Evolutionary conservation across 2,329 filamentous ascomycete genomes (phyloP).

Genomic region (Cyphellophora europaea): DNA sequence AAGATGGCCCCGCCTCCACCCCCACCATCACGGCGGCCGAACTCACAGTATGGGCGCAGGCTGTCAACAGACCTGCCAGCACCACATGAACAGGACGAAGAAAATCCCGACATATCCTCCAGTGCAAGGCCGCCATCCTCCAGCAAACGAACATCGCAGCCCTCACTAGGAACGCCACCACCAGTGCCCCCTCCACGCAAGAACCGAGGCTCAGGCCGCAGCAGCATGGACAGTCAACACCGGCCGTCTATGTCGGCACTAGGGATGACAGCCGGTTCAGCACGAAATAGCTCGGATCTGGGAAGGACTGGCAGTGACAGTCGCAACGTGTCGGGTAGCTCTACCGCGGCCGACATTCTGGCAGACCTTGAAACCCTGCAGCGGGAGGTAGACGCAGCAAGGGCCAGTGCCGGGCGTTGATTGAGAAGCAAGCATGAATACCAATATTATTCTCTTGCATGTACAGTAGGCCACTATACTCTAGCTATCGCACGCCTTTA

Average conservation of each 20-base stretch:
- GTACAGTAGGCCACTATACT: no score
- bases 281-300: constrained; percentile 1
- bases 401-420: constrained; percentile 24
- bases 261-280: constrained; percentile 5
- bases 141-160: constrained; percentile 20
- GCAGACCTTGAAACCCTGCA: constrained; percentile 64
- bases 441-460: no score
- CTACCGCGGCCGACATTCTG: constrained; percentile 49
- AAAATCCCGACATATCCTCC: not conserved
- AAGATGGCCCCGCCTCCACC: constrained; percentile 35
- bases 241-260: constrained; percentile 12
- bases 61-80: constrained; percentile 12
- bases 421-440: no score
- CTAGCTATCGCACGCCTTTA: no score
- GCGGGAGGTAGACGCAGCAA: constrained; percentile 63
- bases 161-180: constrained; percentile 27
- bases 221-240: constrained; percentile 23
- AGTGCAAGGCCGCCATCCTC: constrained; percentile 2
- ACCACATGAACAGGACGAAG: constrained; percentile 2
- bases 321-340: constrained; percentile 3
- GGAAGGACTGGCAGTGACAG: constrained; percentile 4
- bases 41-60: constrained; percentile 7
- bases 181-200: constrained; percentile 39
- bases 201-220: constrained; percentile 31
- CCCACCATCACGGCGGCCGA: constrained; percentile 46